Evolutionary conservation across 2,329 filamentous ascomycete genomes (phyloP), one percentile per base, ranked within the genome.

Genomic region (Penicillium polonicum): DNA sequence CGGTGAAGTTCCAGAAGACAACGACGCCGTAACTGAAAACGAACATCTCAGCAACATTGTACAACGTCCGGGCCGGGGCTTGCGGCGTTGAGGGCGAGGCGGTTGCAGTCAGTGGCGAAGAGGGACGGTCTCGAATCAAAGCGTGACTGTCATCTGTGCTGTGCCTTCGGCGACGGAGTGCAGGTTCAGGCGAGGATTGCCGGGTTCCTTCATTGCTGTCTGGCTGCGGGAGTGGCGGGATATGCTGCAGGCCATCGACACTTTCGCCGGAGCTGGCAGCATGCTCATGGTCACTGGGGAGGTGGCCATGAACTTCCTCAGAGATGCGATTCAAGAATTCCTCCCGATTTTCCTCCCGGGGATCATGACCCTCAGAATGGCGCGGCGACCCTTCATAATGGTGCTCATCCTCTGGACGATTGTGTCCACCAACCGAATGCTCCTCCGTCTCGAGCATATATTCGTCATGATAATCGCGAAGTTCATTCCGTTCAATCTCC

Each of bases 1-100:
- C 92, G 12, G 91, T 93, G 68, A 99, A 97, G 74, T 99, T 99
- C 94, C 94, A 99, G 73, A 99, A 96, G 5, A 99, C 94, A 0
- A 94, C 93, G 0, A 99, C 93, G 21, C 94, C 94, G 70, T 99
- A 99, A 17, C 90, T 93, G 74, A 95, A 97, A 67, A 99, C 88
- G 72, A 96, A 97, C 85, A 97, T 91, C 76, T 99, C 94, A 42
- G 91, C 93, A 70, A 96, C 71, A 41, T 72, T 70, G 58, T 73
- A 73, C 91, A 55, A 87, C 83, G 69, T 93, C 87, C 36, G 88
- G 85, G 70, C 91, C 86, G 6, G 89, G 84, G 57, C 60, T 53
- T 61, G 60, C 3, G 58, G 57, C 23, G 23, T 45, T 15, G 59
- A 57, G 3, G 59, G 29, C 29, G 57, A 49, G 3, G 58, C 43